Percentiles rank a stretch among this genome's conserved stretches.
Evolutionary conservation across 179 eudicot genomes (phyloP).

Genomic region (Carnegiea gigantea): DNA sequence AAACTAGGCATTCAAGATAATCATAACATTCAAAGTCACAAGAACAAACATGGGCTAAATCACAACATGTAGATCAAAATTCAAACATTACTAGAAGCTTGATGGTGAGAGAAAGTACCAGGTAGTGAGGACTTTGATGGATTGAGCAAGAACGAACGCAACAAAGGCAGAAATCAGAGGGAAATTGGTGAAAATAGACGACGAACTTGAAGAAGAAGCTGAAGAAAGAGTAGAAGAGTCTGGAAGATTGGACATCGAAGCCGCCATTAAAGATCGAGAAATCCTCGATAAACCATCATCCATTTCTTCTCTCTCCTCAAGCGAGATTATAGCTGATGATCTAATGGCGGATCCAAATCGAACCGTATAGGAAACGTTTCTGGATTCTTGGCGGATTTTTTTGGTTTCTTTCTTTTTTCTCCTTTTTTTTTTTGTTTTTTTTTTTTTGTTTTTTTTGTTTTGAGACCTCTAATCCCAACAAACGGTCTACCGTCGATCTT

Average conservation of each 20-base stretch:
- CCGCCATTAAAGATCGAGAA: constrained; percentile 34
- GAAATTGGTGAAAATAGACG: constrained; percentile 50
- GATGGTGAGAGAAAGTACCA: constrained; percentile 43
- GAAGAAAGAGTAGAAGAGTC: constrained; percentile 21
- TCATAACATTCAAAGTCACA: not conserved
- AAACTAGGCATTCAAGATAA: not conserved
- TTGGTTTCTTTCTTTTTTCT: not conserved
- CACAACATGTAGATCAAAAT: not conserved
- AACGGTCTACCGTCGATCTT: not conserved
- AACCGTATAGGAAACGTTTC: not conserved
- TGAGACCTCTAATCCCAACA: not conserved
- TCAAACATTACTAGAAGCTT: not conserved
- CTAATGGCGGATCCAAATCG: not conserved
- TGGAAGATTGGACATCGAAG: constrained; percentile 24
- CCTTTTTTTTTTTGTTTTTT: not conserved
- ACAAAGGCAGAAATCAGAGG: constrained; percentile 71
- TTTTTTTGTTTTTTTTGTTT: too few species aligned
- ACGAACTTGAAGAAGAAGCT: constrained; percentile 19
- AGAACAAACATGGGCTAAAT: not conserved
- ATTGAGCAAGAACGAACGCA: constrained; percentile 77
- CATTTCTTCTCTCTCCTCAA: constrained; percentile 13
- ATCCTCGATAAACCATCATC: constrained; percentile 24
- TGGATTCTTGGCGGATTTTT: constrained; percentile 1
- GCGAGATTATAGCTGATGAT: not conserved
- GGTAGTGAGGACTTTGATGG: constrained; percentile 61